Evolutionary conservation across 345 rosid genomes (phyloP).

Genomic region (Camelina sativa): DNA sequence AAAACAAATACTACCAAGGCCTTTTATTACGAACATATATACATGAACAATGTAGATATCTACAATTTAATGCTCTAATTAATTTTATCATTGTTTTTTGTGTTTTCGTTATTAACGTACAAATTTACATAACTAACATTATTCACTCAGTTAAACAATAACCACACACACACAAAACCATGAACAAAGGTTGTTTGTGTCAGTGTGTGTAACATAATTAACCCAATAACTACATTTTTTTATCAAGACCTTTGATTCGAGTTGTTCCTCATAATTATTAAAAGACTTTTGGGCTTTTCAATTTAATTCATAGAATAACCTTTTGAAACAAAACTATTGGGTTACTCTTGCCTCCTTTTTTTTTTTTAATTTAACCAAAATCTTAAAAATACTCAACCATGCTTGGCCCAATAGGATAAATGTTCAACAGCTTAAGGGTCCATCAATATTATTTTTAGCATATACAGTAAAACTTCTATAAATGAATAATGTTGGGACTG

Average conservation of each 20-base stretch:
- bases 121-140: background rate
- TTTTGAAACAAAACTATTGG: background rate
- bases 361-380: background rate
- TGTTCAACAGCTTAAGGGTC: conserved; percentile 6
- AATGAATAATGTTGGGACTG: too few relatives aligned
- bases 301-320: background rate
- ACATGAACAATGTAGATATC: background rate
- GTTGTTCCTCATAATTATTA: background rate
- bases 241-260: background rate
- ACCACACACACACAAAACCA: background rate
- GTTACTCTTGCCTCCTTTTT: background rate
- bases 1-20: background rate
- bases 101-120: background rate
- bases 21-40: background rate
- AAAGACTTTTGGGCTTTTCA: background rate
- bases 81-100: background rate
- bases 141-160: background rate
- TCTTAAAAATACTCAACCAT: background rate
- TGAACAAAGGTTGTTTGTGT: background rate
- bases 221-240: background rate
- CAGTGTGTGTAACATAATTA: too few relatives aligned
- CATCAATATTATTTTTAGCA: too few relatives aligned
- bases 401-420: conserved; percentile 21
- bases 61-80: background rate
- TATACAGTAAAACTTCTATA: too few relatives aligned